Base-by-base conservation (phyloP, 805 yeast genomes). In the Pichia manshurica region DNA sequence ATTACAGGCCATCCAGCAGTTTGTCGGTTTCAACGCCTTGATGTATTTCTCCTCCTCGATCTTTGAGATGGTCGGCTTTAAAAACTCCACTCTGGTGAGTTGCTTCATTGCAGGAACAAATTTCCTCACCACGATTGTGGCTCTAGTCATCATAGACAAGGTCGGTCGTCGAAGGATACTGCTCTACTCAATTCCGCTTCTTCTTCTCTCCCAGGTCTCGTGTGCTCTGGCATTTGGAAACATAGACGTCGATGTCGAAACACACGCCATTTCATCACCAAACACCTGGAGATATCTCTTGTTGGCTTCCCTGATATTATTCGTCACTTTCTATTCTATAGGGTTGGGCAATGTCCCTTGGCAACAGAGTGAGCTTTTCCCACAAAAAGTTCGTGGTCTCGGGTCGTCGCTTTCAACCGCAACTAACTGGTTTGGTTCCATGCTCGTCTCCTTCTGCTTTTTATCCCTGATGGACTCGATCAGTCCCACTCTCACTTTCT, bases 271-370 rank as follows among this genome's bases (percentile, higher is more conserved):
- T 25, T 72, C 9, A 9, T 5, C 15, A 8, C 5, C 34, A 9
- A 17, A 42, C 13, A 9, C 69, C 15, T 76, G 80, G 80, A 75
- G 75, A 12, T 66, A 69, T 41, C 59, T 69, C 4, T 66, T 74
- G 19, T 66, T 75, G 40, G 47, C 72, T n/a, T 72, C 73, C 16
- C 67, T 77, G 73, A 73, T 75, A 22, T 56, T 66, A 21, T 76
- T 68, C 56, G 81, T 75, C 29, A 78, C 78, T 2, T 67, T 73
- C 34, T 77, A 76, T 56, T 79, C 81, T 34, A 64, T 73, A 46
- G 81, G 82, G 31, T 68, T 76, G 41, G 82, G 82, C 48, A 75
- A 74, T 57, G 71, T 73, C 35, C 81, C 82, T 1, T 77, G 82
- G 82, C 77, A 77, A 32, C 81, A 79, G 43, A 77, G 77, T 39